Conservation (phyloP, 2,329 filamentous ascomycete genomes). For the Exophiala lecanii-corni region DNA sequence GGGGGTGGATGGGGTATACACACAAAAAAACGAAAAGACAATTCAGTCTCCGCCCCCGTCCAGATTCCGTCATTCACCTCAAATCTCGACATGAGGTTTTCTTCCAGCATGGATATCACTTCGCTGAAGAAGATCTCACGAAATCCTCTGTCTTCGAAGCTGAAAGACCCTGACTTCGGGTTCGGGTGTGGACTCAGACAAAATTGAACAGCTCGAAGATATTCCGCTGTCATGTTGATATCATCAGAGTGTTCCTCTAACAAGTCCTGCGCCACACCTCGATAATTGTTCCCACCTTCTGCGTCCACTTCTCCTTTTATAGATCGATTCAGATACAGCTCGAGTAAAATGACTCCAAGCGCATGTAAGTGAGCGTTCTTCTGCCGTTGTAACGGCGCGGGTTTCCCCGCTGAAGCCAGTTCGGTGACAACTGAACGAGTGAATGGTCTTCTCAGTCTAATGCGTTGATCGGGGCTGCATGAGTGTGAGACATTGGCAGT, state of each 20-base stretch:
- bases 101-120: constrained; percentile 29
- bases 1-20: too few relatives aligned
- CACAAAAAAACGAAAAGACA: too few relatives aligned
- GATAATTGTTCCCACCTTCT: neutral
- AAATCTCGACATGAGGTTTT: constrained; percentile 1
- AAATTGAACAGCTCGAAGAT: neutral
- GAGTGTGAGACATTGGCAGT: too few relatives aligned
- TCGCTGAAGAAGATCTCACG: constrained; percentile 17
- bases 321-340: constrained; percentile 2
- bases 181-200: constrained; percentile 2
- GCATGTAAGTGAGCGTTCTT: neutral
- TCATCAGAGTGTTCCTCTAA: constrained; percentile 6
- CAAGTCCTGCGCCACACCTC: neutral
- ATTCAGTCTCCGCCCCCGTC: too few relatives aligned
- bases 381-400: neutral
- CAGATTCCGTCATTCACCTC: neutral
- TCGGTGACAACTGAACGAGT: too few relatives aligned
- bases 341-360: neutral
- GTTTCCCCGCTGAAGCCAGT: neutral
- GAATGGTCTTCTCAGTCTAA: too few relatives aligned
- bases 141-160: constrained; percentile 7
- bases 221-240: neutral
- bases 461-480: too few relatives aligned
- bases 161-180: neutral
- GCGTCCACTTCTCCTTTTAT: neutral